Base-by-base conservation (phyloP, 176 grass and related monocot genomes). In the Aegilops sharonensis region DNA sequence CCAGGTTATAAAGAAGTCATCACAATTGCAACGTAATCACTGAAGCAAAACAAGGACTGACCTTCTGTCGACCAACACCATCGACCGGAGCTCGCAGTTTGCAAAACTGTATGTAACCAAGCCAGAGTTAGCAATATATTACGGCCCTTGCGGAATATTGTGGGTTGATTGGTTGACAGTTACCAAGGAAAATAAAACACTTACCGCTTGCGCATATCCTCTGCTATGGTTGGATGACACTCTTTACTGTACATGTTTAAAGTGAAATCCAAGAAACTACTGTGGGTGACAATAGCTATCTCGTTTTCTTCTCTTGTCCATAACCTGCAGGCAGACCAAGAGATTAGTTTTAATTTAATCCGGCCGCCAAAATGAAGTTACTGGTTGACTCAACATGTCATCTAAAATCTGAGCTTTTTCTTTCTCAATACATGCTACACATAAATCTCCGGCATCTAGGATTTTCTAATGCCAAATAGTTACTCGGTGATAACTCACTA, bases 221-320 rank as follows among this genome's bases (percentile, higher is more conserved):
- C 21, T 64, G 81, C 85, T 82, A 98, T 42, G 0, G 61, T 79
- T 34, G 92, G 94, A 94, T 98, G 97, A 9, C 88, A 91, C 40
- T 91, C 97, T 30, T 78, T 82, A 29, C 97, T 89, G 47, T 91
- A 98, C 79, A 15, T 87, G 73, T 84, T 90, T 2, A 98, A 89
- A 57, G 90, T 98, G 52, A 91, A 87, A 61, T 21, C 81, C 45
- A 98, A 91, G 70, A 98, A 94, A 20, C 88, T 90, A 29, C 94
- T 98, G 75, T 98, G 97, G 31, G 67, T 95, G 63, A 95, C 89
- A n/a, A 98, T 79, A 82, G 90, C 93, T 91, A 95, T 95, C 88
- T 95, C 94, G 31, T 84, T 94, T 79, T 98, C 94, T 86, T 95
- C 76, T 43, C 97, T 90, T 84, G 92, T 94, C 97, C 94, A 95